These are phyloP conservation scores for Sporothrix variecibatus DNA, from an alignment of 2,329 filamentous ascomycete genomes.

Conservation along the genomic window DNA sequence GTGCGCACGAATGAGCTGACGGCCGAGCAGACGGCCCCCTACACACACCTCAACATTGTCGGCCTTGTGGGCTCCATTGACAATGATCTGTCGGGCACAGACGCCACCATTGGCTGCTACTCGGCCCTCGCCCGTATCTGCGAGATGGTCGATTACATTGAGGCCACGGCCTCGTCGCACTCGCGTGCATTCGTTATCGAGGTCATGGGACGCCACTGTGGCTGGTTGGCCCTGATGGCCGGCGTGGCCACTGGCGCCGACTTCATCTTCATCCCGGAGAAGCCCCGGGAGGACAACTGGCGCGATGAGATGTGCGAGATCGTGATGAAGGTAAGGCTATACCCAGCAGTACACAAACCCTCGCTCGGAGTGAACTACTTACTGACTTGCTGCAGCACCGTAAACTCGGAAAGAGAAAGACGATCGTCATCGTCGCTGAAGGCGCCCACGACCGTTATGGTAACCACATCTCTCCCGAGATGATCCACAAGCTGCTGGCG, in stretches of 20 bases:
- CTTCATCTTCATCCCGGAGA: slow-evolving; percentile 96
- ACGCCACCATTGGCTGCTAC: slow-evolving; percentile 96
- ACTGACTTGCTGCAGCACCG: slow-evolving; percentile 65
- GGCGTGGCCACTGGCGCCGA: slow-evolving; percentile 94
- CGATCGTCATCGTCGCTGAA: slow-evolving; percentile 96
- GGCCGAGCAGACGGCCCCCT: slow-evolving; percentile 69
- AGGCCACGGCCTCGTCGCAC: slow-evolving; percentile 91
- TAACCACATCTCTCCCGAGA: slow-evolving; percentile 76
- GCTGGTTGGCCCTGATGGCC: slow-evolving; percentile 95
- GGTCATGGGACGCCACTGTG: slow-evolving; percentile 97
- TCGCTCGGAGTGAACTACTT: slow-evolving; percentile 2
- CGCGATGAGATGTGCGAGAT: slow-evolving; percentile 81
- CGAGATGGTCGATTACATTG: slow-evolving; percentile 94
- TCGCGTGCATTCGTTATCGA: slow-evolving; percentile 96
- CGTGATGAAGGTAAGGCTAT: slow-evolving; percentile 62
- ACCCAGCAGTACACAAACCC: neutral
- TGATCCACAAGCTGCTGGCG: slow-evolving; percentile 87
- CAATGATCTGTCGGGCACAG: slow-evolving; percentile 95
- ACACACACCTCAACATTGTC: slow-evolving; percentile 90
- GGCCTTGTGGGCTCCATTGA: slow-evolving; percentile 96
- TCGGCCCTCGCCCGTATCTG: slow-evolving; percentile 91
- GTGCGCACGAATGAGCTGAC: slow-evolving; percentile 73
- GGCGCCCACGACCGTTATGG: slow-evolving; percentile 84
- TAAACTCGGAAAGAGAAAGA: slow-evolving; percentile 87
- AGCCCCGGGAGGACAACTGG: slow-evolving; percentile 86